Percentiles rank a stretch among this genome's conserved stretches.
Evolutionary conservation across 805 yeast genomes (phyloP).

Genomic region (Ogataea paraovalis): DNA sequence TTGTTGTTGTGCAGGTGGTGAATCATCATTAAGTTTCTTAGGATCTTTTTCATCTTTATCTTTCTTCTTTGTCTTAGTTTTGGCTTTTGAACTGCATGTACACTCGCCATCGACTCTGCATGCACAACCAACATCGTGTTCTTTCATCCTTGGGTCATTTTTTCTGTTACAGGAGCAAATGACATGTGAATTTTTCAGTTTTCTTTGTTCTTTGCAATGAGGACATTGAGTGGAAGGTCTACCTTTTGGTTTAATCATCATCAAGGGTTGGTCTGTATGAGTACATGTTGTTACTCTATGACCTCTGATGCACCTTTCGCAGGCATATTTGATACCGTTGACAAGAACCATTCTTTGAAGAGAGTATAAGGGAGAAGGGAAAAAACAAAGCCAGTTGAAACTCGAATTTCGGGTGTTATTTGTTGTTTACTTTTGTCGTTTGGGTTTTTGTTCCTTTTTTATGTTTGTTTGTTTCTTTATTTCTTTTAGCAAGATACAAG

Average conservation of each 20-base stretch:
- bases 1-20: neutral
- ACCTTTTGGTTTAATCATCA: conserved; percentile 95
- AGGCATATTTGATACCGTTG: conserved; percentile 92
- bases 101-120: conserved; percentile 31
- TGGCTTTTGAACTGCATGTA: conserved; percentile 28
- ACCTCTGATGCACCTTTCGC: conserved; percentile 93
- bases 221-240: conserved; percentile 90
- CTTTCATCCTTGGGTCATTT: conserved; percentile 19
- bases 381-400: neutral
- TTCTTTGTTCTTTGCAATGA: conserved; percentile 77
- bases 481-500: no score
- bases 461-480: no score
- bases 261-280: conserved; percentile 85
- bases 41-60: conserved; percentile 6
- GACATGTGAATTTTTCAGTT: conserved; percentile 60
- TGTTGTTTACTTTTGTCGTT: no score
- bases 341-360: conserved; percentile 66
- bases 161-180: conserved; percentile 67
- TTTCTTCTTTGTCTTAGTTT: conserved; percentile 16
- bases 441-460: no score
- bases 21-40: no score
- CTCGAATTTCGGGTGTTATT: no score
- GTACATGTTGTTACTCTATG: conserved; percentile 93
- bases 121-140: conserved; percentile 29
- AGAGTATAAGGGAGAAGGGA: neutral